phyloP scores from a whole-genome alignment of 257 asterid species.

The Leonotis leonurus region DNA sequence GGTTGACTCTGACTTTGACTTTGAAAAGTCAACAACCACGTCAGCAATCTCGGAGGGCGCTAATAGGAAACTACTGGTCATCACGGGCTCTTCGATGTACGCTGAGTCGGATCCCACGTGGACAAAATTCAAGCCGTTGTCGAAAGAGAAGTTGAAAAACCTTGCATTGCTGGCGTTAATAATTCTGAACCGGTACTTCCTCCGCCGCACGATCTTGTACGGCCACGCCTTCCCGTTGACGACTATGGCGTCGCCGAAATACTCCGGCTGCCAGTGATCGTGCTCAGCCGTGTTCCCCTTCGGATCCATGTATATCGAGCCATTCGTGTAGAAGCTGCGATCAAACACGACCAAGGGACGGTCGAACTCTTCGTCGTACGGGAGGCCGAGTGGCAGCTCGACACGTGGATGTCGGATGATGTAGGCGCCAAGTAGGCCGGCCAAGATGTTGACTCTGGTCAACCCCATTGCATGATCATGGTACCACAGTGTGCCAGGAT shows the following conservation, averaged over 20 bases:
- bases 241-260: conserved; percentile 67
- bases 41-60: conserved; percentile 82
- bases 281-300: conserved; percentile 70
- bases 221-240: conserved; percentile 99
- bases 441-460: conserved; percentile 81
- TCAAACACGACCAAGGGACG: conserved; percentile 61
- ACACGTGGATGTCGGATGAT: conserved; percentile 43
- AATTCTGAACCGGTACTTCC: conserved; percentile 62
- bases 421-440: conserved; percentile 75
- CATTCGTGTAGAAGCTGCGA: conserved; percentile 46
- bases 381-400: conserved; percentile 52
- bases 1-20: conserved; percentile 31
- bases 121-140: conserved; percentile 35
- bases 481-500: conserved; percentile 87
- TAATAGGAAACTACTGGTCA: conserved; percentile 26
- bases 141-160: conserved; percentile 55
- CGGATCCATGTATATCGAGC: conserved; percentile 70
- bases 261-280: conserved; percentile 92
- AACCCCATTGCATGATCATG: conserved; percentile 94
- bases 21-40: conserved; percentile 60
- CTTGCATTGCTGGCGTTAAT: conserved; percentile 81
- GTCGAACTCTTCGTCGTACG: conserved; percentile 43
- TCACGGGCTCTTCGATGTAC: conserved; percentile 44
- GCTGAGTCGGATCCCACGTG: conserved; percentile 76
- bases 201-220: conserved; percentile 37